Conservation (phyloP, 2,329 filamentous ascomycete species). For the Colletotrichum tropicale region DNA sequence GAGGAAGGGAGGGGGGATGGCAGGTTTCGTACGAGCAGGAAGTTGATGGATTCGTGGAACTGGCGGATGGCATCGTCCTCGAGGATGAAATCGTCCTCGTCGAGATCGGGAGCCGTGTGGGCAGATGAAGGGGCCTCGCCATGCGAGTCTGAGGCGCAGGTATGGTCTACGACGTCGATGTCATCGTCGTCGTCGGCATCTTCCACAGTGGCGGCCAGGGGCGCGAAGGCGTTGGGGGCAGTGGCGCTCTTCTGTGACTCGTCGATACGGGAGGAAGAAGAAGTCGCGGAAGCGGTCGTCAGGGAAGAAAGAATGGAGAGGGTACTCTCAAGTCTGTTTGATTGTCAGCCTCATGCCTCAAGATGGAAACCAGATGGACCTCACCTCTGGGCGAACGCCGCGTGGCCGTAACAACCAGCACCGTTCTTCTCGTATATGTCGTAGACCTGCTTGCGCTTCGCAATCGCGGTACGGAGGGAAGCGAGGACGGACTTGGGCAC, state of each 20-base stretch:
- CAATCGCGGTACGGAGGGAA: not conserved
- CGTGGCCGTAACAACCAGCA: not conserved
- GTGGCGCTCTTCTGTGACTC: rapidly evolving
- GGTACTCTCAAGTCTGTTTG: not conserved
- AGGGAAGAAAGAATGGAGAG: not conserved
- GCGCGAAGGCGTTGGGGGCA: not conserved
- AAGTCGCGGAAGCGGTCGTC: not conserved
- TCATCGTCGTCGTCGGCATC: not conserved
- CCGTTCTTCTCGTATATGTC: not conserved
- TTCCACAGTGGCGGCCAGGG: not conserved
- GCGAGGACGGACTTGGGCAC: not conserved
- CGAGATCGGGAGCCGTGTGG: not conserved
- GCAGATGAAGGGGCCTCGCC: not conserved
- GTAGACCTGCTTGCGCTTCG: not conserved
- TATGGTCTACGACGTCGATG: not conserved
- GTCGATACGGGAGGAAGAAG: not conserved
- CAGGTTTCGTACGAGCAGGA: not conserved
- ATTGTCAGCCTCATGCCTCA: not conserved
- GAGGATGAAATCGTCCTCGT: not conserved
- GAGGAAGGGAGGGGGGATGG: not conserved
- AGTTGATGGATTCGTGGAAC: not conserved
- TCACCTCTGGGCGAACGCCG: not conserved
- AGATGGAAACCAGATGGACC: not conserved
- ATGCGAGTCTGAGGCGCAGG: not conserved
- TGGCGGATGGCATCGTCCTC: not conserved